Conservation (phyloP, 164 flowering plant genomes). For the Tetracentron sinense region DNA sequence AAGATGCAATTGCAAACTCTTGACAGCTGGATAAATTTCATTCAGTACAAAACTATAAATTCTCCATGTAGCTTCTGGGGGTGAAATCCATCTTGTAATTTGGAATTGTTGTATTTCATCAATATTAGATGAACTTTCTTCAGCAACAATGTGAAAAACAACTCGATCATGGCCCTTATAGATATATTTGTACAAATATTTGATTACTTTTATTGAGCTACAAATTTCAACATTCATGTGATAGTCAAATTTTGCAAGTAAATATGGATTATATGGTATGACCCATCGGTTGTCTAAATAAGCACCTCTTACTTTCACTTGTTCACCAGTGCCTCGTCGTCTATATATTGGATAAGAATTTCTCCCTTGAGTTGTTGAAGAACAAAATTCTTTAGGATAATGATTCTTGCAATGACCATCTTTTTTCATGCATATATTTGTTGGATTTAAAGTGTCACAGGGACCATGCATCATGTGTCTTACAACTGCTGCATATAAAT, state of each 20-base stretch:
- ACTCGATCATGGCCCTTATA: constrained; percentile 14
- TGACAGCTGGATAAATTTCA: constrained; percentile 4
- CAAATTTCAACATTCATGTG: constrained; percentile 22
- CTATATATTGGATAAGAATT: constrained; percentile 15
- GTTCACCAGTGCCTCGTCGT: neutral
- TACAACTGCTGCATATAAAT: neutral
- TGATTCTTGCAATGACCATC: constrained; percentile 2
- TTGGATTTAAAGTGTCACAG: constrained; percentile 5
- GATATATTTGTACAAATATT: constrained; percentile 21
- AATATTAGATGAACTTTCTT: neutral
- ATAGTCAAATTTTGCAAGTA: constrained; percentile 6
- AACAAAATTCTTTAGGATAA: constrained; percentile 6
- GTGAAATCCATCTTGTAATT: constrained; percentile 12
- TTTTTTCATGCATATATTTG: constrained; percentile 4
- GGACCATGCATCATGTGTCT: constrained; percentile 28
- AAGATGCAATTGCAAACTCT: constrained; percentile 1
- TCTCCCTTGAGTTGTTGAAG: neutral
- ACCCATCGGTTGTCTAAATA: constrained; percentile 7
- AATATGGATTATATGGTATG: constrained; percentile 10
- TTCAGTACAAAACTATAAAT: neutral
- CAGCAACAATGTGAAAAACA: neutral
- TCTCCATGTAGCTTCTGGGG: constrained; percentile 9
- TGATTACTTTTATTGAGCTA: neutral
- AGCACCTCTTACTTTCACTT: neutral
- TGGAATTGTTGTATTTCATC: constrained; percentile 20